Base-by-base conservation (phyloP, 1,284 basidiomycete genomes). In the Exobasidium rhododendri region DNA sequence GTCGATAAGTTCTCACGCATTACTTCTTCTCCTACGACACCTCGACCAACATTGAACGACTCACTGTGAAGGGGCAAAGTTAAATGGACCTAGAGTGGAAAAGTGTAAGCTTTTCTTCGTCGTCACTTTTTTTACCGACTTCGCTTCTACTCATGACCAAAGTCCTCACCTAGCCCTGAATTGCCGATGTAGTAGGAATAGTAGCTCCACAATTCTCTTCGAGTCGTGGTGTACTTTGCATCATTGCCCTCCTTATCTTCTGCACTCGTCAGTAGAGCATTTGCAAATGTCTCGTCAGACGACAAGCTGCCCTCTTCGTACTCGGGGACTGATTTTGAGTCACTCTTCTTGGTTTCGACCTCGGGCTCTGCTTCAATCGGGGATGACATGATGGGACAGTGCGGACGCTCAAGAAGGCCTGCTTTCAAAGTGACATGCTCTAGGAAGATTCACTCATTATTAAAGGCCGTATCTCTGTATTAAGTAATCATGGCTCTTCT, bases 141-240 rank as follows among this genome's bases (percentile, higher is more conserved):
- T n/a, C n/a, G n/a, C n/a, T n/a, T n/a, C n/a, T n/a, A n/a, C 35
- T 40, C 35, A 7, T 17, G 17, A 10, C 17, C 7, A 40, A 40
- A 7, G 17, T 40, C 17, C 35, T 40, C 35, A 40, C 63, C 62
- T 4, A 74, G 81, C 1, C 88, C 88, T 52, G 85, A 88, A 69
- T 89, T 89, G 43, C 88, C 88, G 81, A 89, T 81, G 69, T 88
- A 89, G 70, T 87, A 89, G 53, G 87, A 69, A 79, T 89, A 89
- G 76, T 87, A 88, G 0, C 86, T 83, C 86, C 86, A 88, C 17
- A 89, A 83, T 54, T 71, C 69, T n/a, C 17, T 32, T n/a, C 44
- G 13, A 40, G 28, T 31, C 30, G 59, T 30, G 13, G n/a, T 20
- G 30, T 44, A 61, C 24, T 51, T 53, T 50, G 47, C 20, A 50